Evolutionary conservation across 768 basidiomycete species (phyloP), one percentile per base, ranked within the genome.

Genomic region (Sistotremastrum niveocremeum): DNA sequence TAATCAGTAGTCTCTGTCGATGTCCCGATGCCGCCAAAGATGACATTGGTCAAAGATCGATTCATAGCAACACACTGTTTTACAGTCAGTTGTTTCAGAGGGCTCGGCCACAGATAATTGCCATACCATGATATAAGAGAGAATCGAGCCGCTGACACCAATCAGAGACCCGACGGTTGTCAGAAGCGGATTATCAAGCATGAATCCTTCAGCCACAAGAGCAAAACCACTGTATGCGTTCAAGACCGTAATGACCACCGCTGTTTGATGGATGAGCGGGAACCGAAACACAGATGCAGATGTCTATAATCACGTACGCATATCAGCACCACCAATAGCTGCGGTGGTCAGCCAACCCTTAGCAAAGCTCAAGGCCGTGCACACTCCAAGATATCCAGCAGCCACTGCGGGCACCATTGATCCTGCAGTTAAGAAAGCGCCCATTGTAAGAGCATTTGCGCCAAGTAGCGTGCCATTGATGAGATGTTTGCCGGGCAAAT

Each of bases 171-270:
- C 88, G 34, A 91, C 76, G 0, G 84, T 84, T 2, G 84, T 85
- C 39, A 90, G 64, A 7, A 90, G 69, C 10, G 85, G 76, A 56
- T 90, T 89, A 54, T 90, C 84, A 52, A 90, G 61, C 88, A 91
- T 91, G 57, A 91, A 86, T 5, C 86, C 88, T 70, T 91, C 88
- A 3, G 88, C 88, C 11, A 91, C 86, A 7, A 91, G 76, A 11
- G 88, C 88, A 53, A 91, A 88, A 20, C 88, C 88, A 49, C 84
- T 86, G 62, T 90, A 91, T 8, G 88, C 86, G 57, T 91, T 91
- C 49, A 91, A 60, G 11, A 91, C 88, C 4, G 87, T 90, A 41
- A 91, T 90, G 4, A 91, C 83, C 33, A 91, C 87, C 44, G 88
- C 85, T 88, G 54, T 12, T 49, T 48, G n/a, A 41, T 9, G 33